Evolutionary conservation across 768 basidiomycete genomes (phyloP).

Genomic region (Cantharellus cinnabarinus): DNA sequence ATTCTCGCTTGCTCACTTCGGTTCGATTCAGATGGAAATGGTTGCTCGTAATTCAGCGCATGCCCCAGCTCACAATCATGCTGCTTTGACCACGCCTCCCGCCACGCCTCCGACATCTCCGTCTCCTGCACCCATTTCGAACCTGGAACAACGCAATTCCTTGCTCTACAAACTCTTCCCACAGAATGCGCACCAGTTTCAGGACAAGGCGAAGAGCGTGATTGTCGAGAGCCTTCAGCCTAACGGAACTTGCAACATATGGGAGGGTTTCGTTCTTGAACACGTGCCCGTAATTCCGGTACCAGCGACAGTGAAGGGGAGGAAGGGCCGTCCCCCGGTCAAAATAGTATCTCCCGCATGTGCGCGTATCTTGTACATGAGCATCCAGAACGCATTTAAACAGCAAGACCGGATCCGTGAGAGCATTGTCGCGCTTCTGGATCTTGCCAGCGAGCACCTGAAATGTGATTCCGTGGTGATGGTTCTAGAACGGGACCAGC

Average conservation of each 20-base stretch:
- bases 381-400: background rate
- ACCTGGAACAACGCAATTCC: slow-evolving; percentile 43
- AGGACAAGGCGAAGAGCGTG: slow-evolving; percentile 58
- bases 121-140: slow-evolving; percentile 8
- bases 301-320: background rate
- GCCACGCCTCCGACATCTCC: slow-evolving; percentile 45
- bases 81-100: slow-evolving; percentile 45
- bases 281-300: background rate
- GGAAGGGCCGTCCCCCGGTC: background rate
- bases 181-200: slow-evolving; percentile 39
- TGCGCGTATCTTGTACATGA: background rate
- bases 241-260: slow-evolving; percentile 31
- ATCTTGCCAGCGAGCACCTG: slow-evolving; percentile 70
- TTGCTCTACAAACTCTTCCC: slow-evolving; percentile 68
- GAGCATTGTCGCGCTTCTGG: slow-evolving; percentile 71
- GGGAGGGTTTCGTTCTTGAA: slow-evolving; percentile 53
- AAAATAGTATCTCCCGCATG: background rate
- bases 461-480: slow-evolving; percentile 63
- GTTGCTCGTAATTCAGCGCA: too few relatives aligned
- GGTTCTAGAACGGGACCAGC: slow-evolving; percentile 29
- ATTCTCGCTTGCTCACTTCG: background rate
- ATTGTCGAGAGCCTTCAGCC: slow-evolving; percentile 30
- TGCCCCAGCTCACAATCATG: slow-evolving; percentile 2
- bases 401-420: background rate
- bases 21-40: background rate